A percentile compares a stretch with the other conserved stretches of the same genome.
Evolutionary conservation across 2,329 filamentous ascomycete genomes (phyloP).

Genomic region (Clonostachys solani): DNA sequence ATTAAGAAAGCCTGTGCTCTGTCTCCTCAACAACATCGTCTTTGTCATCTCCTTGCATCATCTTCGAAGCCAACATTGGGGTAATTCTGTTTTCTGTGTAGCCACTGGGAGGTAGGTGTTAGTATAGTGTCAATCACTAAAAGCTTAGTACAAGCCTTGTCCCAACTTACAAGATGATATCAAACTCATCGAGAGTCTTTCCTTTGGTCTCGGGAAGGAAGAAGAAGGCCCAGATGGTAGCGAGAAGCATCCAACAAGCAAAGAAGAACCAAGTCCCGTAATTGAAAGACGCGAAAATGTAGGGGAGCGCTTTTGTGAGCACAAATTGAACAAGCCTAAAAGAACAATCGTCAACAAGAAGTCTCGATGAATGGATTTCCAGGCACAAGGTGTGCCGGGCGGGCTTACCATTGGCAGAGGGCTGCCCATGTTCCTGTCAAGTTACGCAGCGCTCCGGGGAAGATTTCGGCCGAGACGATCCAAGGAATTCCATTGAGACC

Average conservation of each 20-base stretch:
- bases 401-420: slow-evolving; percentile 26
- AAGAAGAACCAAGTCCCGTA: slow-evolving; percentile 57
- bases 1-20: background rate
- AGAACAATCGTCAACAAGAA: background rate
- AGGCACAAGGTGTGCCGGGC: too few species aligned
- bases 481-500: slow-evolving; percentile 40
- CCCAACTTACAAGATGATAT: slow-evolving; percentile 25
- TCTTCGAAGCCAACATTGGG: background rate
- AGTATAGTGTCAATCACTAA: background rate
- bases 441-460: slow-evolving; percentile 35
- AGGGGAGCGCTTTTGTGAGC: slow-evolving; percentile 37
- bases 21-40: background rate
- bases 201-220: slow-evolving; percentile 52
- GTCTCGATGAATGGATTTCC: background rate
- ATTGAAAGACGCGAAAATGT: slow-evolving; percentile 34
- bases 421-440: slow-evolving; percentile 34
- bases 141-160: too few species aligned
- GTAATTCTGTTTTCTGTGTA: background rate
- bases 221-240: slow-evolving; percentile 43
- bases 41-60: background rate
- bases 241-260: slow-evolving; percentile 42
- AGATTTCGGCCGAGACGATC: slow-evolving; percentile 39
- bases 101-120: background rate
- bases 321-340: slow-evolving; percentile 30
- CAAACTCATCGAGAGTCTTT: slow-evolving; percentile 47